Evolutionary conservation across 805 yeast genomes (phyloP).

Genomic region (Yamadazyma akitaensis): DNA sequence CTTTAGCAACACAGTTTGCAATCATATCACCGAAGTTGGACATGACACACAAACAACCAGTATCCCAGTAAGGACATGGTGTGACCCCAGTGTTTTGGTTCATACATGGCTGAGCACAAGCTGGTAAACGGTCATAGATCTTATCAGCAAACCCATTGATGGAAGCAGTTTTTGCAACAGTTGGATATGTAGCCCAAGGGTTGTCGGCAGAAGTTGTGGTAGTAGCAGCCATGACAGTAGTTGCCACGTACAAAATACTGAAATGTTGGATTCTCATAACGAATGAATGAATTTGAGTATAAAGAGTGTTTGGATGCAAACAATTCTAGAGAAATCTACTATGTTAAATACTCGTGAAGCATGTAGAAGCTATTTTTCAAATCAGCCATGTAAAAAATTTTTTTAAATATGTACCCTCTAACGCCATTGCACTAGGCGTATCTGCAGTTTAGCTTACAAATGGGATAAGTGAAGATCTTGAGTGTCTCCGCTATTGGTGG

Average conservation of each 20-base stretch:
- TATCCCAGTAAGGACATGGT: slow-evolving; percentile 46
- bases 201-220: slow-evolving; percentile 4
- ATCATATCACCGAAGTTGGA: slow-evolving; percentile 26
- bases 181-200: slow-evolving; percentile 41
- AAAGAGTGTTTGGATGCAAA: background rate
- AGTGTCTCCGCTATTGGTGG: too few relatives aligned
- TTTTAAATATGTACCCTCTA: too few relatives aligned
- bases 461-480: too few relatives aligned
- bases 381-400: background rate
- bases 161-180: slow-evolving; percentile 43
- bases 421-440: too few relatives aligned
- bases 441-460: too few relatives aligned
- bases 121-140: slow-evolving; percentile 34
- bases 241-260: too few relatives aligned
- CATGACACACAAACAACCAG: slow-evolving; percentile 45
- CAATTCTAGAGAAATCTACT: too few relatives aligned
- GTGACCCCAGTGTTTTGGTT: slow-evolving; percentile 31
- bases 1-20: slow-evolving; percentile 36
- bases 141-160: slow-evolving; percentile 50
- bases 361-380: background rate
- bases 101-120: slow-evolving; percentile 42
- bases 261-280: too few relatives aligned
- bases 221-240: slow-evolving; percentile 2
- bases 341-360: background rate
- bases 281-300: slow-evolving; percentile 2